phyloP scores from a whole-genome alignment of 768 basidiomycete species.

The Lactifluus hygrophoroides region DNA sequence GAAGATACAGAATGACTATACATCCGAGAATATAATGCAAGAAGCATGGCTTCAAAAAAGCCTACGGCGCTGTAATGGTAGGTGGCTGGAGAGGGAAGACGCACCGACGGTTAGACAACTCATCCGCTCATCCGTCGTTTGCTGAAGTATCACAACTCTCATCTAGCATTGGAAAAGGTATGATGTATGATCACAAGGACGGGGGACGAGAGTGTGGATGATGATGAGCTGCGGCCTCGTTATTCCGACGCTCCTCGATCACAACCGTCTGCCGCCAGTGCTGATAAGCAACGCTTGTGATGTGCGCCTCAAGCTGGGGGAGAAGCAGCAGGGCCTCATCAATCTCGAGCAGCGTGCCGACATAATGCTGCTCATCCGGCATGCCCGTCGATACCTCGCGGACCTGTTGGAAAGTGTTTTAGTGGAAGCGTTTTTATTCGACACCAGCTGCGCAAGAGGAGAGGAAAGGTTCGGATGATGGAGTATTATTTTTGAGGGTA shows the following conservation, averaged over 20 bases:
- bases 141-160: background rate
- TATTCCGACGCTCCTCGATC: background rate
- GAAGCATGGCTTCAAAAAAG: background rate
- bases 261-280: conserved; percentile 25
- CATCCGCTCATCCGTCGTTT: background rate
- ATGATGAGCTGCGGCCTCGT: background rate
- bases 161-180: background rate
- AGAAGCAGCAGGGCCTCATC: conserved; percentile 37
- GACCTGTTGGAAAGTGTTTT: conserved; percentile 27
- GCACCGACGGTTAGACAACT: background rate
- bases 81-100: background rate
- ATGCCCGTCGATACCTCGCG: conserved; percentile 45
- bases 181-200: background rate
- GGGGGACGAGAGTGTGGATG: background rate
- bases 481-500: no score
- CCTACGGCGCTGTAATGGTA: background rate
- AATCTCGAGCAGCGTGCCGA: conserved; percentile 34
- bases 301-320: conserved; percentile 22
- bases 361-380: conserved; percentile 45
- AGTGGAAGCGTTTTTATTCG: background rate
- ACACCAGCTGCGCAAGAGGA: background rate
- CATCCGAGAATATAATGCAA: background rate
- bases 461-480: no score
- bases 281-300: conserved; percentile 35
- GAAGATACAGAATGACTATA: background rate